Evolutionary conservation across 2,329 filamentous ascomycete genomes (phyloP).

Genomic region (Aplosporella prunicola): DNA sequence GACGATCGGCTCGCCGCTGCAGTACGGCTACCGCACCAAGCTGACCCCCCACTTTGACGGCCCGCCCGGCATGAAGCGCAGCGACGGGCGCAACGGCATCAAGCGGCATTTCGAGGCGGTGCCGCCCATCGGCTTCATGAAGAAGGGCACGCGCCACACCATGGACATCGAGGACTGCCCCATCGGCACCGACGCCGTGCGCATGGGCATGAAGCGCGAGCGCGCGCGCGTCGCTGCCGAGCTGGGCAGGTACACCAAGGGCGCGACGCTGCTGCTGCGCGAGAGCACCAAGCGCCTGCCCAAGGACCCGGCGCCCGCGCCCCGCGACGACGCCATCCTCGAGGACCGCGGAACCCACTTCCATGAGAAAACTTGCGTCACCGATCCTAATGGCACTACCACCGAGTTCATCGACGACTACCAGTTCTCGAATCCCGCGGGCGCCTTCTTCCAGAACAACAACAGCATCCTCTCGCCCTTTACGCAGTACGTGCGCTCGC

Average conservation of each 20-base stretch:
- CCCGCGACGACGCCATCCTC: conserved; percentile 24
- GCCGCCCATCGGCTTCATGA: conserved; percentile 83
- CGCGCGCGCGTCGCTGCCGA: conserved; percentile 64
- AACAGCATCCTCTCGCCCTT: conserved; percentile 89
- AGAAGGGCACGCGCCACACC: conserved; percentile 68
- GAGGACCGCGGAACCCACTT: conserved; percentile 50
- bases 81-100: conserved; percentile 41
- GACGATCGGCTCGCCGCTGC: conserved; percentile 80
- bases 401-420: conserved; percentile 83
- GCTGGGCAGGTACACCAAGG: conserved; percentile 62
- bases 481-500: conserved; percentile 74
- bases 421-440: conserved; percentile 82
- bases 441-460: conserved; percentile 98
- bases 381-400: conserved; percentile 69
- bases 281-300: conserved; percentile 66
- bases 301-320: conserved; percentile 10
- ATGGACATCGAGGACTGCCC: conserved; percentile 97
- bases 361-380: conserved; percentile 82
- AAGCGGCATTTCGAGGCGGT: conserved; percentile 51
- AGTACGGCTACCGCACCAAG: conserved; percentile 94
- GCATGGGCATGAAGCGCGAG: conserved; percentile 69
- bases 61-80: conserved; percentile 46
- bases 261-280: conserved; percentile 79
- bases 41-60: conserved; percentile 92
- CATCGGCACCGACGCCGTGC: conserved; percentile 79